Evolutionary conservation across 1,284 basidiomycete genomes (phyloP), one percentile per base, ranked within the genome.

Genomic region (Cryptococcus sp.): DNA sequence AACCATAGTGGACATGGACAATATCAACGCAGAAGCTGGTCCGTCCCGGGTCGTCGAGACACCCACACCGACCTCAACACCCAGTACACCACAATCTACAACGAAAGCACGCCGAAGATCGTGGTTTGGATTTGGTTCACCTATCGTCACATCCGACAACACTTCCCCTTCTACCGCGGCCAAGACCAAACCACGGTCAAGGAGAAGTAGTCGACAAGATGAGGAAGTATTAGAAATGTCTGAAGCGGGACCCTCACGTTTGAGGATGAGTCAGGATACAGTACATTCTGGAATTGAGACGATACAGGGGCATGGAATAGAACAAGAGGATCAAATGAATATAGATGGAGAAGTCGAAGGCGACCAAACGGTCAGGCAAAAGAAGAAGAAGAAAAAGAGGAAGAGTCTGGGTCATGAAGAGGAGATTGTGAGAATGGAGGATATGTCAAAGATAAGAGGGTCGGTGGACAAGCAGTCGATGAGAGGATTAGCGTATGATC

Each of bases 51-150:
- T 54, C 23, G 23, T 23, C 23, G 23, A 23, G 23, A 23, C 23
- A 23, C 23, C 23, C 13, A 23, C 57, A 10, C 57, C 62, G 8
- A 62, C 70, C 13, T 42, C 61, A 44, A 58, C 68, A 4, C 61
- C 67, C 7, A 44, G 57, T 4, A 50, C 58, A 30, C 42, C 62
- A 0, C 62, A 60, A 48, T 55, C 55, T 55, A 43, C 43, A 30
- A 13, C 52, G 15, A 53, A 47, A 46, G 23, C 13, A 23, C 44
- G 34, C 13, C 23, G n/a, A 58, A 55, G 3, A 50, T 71, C 70
- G 46, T 74, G 72, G 72, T 72, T 74, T 49, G 59, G 62, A 32
- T 58, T 71, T 5, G 63, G 59, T 8, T 65, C 62, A 13, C 58
- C 59, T 11, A 4, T 59, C 57, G 41, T 61, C 51, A 32, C 41